Conservation (phyloP, 75 land plant species). For the Cupressus sempervirens region DNA sequence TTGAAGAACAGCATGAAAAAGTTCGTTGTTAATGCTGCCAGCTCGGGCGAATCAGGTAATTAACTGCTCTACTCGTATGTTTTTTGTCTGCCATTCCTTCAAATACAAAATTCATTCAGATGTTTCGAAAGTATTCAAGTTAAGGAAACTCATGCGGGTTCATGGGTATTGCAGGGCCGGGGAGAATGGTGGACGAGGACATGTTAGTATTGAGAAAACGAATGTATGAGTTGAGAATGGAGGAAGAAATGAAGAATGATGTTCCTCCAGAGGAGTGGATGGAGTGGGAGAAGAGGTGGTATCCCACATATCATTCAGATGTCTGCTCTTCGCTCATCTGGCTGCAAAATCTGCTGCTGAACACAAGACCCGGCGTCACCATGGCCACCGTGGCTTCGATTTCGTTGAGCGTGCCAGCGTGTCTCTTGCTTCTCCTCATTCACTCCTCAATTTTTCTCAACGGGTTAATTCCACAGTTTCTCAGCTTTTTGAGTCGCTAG, state of each 20-base stretch:
- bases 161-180: neutral
- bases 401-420: neutral
- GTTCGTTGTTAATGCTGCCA: neutral
- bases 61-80: neutral
- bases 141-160: neutral
- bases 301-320: constrained; percentile 13
- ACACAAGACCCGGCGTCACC: constrained; percentile 28
- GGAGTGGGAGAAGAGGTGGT: constrained; percentile 34
- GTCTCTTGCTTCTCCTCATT: neutral
- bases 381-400: neutral
- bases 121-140: neutral
- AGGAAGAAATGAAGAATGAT: constrained; percentile 1
- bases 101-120: neutral
- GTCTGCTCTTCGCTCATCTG: constrained; percentile 20
- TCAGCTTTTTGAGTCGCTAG: neutral
- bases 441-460: neutral
- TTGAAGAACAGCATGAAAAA: neutral
- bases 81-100: neutral
- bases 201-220: constrained; percentile 29
- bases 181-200: constrained; percentile 21
- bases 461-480: neutral
- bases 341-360: constrained; percentile 22
- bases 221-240: constrained; percentile 17
- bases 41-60: neutral
- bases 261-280: constrained; percentile 17